Conservation (phyloP, 2,329 filamentous ascomycete species). For the Graphilbum sp. region DNA sequence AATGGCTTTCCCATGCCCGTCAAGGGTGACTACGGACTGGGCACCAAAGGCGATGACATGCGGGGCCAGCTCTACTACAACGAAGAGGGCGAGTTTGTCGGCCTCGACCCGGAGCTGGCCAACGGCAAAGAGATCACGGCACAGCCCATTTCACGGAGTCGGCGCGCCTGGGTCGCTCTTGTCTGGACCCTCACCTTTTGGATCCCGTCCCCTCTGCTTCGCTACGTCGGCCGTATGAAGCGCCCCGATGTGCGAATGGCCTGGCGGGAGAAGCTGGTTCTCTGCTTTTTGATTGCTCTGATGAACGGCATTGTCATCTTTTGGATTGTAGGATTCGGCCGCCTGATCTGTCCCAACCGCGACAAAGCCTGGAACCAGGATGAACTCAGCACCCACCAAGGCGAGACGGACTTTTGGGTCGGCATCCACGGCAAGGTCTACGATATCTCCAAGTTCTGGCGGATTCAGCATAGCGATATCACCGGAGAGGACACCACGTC, state of each 20-base stretch:
- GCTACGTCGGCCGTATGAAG: slow-evolving; percentile 85
- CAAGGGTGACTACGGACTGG: slow-evolving; percentile 77
- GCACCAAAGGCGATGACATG: slow-evolving; percentile 65
- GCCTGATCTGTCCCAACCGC: slow-evolving; percentile 73
- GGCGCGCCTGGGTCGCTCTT: slow-evolving; percentile 64
- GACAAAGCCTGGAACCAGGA: slow-evolving; percentile 71
- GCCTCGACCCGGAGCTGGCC: slow-evolving; percentile 62
- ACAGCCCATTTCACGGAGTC: slow-evolving; percentile 41
- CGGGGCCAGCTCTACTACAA: slow-evolving; percentile 63
- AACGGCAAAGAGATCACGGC: slow-evolving; percentile 63
- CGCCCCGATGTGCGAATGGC: slow-evolving; percentile 92
- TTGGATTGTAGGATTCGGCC: slow-evolving; percentile 79
- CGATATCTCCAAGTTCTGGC: slow-evolving; percentile 82
- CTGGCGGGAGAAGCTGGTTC: slow-evolving; percentile 86
- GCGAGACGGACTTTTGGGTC: slow-evolving; percentile 68
- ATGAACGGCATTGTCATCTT: slow-evolving; percentile 75
- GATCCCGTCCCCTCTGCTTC: slow-evolving; percentile 76
- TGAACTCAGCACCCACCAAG: slow-evolving; percentile 55
- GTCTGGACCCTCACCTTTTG: slow-evolving; percentile 86
- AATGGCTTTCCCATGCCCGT: slow-evolving; percentile 37
- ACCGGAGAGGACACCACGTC: slow-evolving; percentile 37
- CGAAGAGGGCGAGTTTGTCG: slow-evolving; percentile 49
- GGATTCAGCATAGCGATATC: slow-evolving; percentile 64
- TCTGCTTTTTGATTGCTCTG: slow-evolving; percentile 65
- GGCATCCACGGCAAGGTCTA: slow-evolving; percentile 80